These are phyloP conservation scores for Ocimum tenuiflorum DNA, from an alignment of 257 asterid species.

Conservation along the genomic window DNA sequence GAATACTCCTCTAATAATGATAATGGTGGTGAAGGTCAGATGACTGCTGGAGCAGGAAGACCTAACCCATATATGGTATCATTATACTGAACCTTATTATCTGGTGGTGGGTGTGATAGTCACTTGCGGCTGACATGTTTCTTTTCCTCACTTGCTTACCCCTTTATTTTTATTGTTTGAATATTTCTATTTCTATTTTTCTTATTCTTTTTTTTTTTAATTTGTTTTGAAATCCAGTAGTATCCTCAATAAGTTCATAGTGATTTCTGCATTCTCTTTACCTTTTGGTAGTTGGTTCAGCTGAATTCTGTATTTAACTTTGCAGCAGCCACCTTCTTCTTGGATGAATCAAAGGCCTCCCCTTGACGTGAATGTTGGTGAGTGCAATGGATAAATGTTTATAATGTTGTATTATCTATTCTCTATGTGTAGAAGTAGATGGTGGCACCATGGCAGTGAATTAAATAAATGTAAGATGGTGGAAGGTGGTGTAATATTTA, in stretches of 20 bases:
- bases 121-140: not conserved
- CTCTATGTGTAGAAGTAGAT: not conserved
- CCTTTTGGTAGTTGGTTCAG: slow-evolving; percentile 9
- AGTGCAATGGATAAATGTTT: slow-evolving; percentile 23
- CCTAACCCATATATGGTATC: slow-evolving; percentile 76
- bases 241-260: not conserved
- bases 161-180: not conserved
- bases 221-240: not conserved
- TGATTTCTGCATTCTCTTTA: not conserved
- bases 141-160: not conserved
- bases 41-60: slow-evolving; percentile 55
- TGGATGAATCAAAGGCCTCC: slow-evolving; percentile 82
- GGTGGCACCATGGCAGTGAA: not conserved
- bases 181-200: not conserved
- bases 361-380: slow-evolving; percentile 91
- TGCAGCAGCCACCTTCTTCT: slow-evolving; percentile 87
- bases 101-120: slow-evolving; percentile 9
- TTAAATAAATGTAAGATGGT: not conserved
- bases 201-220: not conserved
- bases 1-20: slow-evolving; percentile 54
- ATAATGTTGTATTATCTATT: not conserved
- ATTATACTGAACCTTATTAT: slow-evolving; percentile 8
- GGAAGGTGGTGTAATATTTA: slow-evolving; percentile 5
- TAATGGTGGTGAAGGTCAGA: slow-evolving; percentile 41
- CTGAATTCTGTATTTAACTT: slow-evolving; percentile 16